Evolutionary conservation across 768 basidiomycete species (phyloP).

Genomic region (Tricholoma bakamatsutake): DNA sequence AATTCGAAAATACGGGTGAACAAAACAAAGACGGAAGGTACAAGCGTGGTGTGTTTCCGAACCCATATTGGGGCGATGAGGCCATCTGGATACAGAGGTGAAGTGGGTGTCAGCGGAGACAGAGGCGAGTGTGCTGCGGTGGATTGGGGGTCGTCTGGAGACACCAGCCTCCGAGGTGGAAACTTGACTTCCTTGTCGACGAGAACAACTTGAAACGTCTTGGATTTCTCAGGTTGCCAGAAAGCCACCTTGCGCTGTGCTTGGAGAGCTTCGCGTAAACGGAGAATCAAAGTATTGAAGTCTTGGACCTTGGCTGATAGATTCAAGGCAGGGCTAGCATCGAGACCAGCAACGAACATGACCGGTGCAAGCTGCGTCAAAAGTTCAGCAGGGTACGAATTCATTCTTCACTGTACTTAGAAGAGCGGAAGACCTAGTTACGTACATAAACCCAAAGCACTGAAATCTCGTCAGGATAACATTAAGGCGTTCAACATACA

Average conservation of each 20-base stretch:
- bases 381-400: constrained; percentile 88
- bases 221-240: constrained; percentile 68
- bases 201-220: constrained; percentile 75
- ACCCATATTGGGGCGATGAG: constrained; percentile 98
- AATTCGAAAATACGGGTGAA: constrained; percentile 81
- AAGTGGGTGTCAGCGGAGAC: constrained; percentile 85
- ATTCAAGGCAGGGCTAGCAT: constrained; percentile 26
- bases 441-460: not conserved
- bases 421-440: not conserved
- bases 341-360: constrained; percentile 91
- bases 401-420: constrained; percentile 45
- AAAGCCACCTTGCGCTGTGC: constrained; percentile 57
- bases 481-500: not conserved
- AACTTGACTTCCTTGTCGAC: constrained; percentile 84
- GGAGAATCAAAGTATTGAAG: constrained; percentile 51
- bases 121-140: constrained; percentile 76
- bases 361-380: constrained; percentile 86
- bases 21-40: constrained; percentile 91
- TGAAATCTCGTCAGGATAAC: too few species aligned
- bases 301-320: constrained; percentile 39
- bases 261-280: constrained; percentile 67
- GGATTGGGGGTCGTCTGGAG: constrained; percentile 53
- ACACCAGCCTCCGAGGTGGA: constrained; percentile 76
- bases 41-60: constrained; percentile 85
- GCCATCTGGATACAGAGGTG: constrained; percentile 91